Evolutionary conservation across 2,329 filamentous ascomycete species (phyloP), one percentile per base, ranked within the genome.

Genomic region (Tolypocladium ophioglossoides): DNA sequence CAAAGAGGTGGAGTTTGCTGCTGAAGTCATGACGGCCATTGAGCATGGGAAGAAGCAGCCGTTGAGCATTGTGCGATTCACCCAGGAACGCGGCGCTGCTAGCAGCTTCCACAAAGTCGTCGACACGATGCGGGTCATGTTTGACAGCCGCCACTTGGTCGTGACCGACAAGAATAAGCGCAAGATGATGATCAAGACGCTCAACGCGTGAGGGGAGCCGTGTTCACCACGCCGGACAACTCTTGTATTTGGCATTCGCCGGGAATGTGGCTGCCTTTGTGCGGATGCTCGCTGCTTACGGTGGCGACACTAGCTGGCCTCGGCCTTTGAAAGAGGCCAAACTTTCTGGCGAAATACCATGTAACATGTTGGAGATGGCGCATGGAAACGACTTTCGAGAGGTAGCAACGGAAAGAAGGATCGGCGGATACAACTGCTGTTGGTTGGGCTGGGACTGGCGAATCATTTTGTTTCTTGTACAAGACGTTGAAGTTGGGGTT

Each of bases 71-170:
- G 83, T 89, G 34, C 86, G 89, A 38, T 89, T 96, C 68, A 92
- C 88, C 1, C 91, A 96, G 65, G 90, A 94, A 65, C 85, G 85
- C 55, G 94, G 92, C n/a, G 91, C 92, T 2, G 91, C 89, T 39
- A 94, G 87, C 63, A 94, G 87, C 61, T 95, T 97, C 72, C 81
- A 89, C 66, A 85, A 83, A 64, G 87, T 96, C 11, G 81, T 95
- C 30, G 86, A 91, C 56, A 86, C 87, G 3, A 77, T 96, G 62
- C 79, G 85, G 59, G 76, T 80, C 22, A 80, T 89, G 18, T 83
- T 95, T 66, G 77, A 76, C 58, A 75, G 75, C 56, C 82, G 85
- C 32, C 77, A 78, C 30, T 73, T 91, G 61, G 71, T 95, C 34
- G 83, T 96, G 30, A 74, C 80, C 39, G 87, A 90, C 63, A 77